These are phyloP conservation scores for Hortiboletus rubellus DNA, from an alignment of 1,284 basidiomycete genomes.

Conservation along the genomic window DNA sequence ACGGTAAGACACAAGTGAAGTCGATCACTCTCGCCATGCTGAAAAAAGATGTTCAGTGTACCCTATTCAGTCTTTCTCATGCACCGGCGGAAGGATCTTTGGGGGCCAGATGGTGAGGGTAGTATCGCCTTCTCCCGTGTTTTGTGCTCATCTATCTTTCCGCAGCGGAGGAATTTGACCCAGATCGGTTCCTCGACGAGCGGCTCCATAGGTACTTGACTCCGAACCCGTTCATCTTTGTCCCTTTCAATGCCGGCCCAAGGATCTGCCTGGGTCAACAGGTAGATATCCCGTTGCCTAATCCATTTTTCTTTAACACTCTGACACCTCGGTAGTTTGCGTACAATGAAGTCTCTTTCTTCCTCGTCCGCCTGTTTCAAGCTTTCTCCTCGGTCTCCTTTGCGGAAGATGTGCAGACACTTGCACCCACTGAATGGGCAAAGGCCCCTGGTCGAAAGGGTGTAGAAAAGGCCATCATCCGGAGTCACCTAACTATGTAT, in stretches of 20 bases:
- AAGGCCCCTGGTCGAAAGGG: conserved; percentile 22
- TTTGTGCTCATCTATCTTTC: neutral
- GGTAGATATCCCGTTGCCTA: conserved; percentile 21
- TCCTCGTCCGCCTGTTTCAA: conserved; percentile 45
- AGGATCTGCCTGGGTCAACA: conserved; percentile 51
- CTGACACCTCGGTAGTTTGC: conserved; percentile 36
- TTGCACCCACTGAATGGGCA: conserved; percentile 35
- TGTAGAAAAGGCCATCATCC: conserved; percentile 34
- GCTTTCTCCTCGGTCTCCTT: conserved; percentile 37
- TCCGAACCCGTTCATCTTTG: conserved; percentile 40
- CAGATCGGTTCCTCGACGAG: conserved; percentile 42
- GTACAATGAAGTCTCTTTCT: conserved; percentile 44
- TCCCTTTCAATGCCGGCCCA: conserved; percentile 45
- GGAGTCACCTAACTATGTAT: conserved; percentile 56
- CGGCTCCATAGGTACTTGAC: conserved; percentile 32
- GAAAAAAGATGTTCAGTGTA: conserved; percentile 19
- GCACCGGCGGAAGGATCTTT: conserved; percentile 39
- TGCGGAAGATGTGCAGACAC: conserved; percentile 40
- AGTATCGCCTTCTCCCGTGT: neutral
- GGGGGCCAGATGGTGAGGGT: conserved; percentile 40
- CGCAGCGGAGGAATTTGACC: conserved; percentile 39
- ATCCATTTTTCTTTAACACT: neutral
- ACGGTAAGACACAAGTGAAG: conserved; percentile 33
- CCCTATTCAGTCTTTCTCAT: conserved; percentile 37
- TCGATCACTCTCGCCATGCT: neutral